Evolutionary conservation across 768 basidiomycete species (phyloP).

Genomic region (Panaeolus cyanescens): DNA sequence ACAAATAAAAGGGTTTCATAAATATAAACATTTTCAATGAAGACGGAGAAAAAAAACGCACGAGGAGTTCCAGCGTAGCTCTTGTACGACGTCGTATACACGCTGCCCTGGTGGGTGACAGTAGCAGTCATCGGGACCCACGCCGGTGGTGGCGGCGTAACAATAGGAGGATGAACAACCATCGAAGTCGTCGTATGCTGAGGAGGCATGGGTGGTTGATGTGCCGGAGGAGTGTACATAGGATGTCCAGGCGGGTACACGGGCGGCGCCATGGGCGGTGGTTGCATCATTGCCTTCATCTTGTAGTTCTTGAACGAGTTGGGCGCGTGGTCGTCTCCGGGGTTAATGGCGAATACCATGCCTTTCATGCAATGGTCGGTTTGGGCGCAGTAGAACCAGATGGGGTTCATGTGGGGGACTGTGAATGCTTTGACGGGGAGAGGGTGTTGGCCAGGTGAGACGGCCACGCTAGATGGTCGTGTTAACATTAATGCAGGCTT

Average conservation of each 20-base stretch:
- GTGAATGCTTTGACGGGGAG: slow-evolving; percentile 40
- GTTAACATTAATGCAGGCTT: neutral
- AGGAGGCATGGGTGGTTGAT: slow-evolving; percentile 4
- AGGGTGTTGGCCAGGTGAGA: slow-evolving; percentile 13
- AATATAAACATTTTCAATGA: neutral
- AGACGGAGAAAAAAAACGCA: slow-evolving; percentile 12
- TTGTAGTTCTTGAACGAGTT: slow-evolving; percentile 53
- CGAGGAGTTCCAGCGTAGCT: slow-evolving; percentile 37
- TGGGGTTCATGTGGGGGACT: slow-evolving; percentile 43
- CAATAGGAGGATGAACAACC: slow-evolving; percentile 6
- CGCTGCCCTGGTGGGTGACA: slow-evolving; percentile 30
- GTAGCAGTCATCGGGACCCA: slow-evolving; percentile 43
- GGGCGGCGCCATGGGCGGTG: neutral
- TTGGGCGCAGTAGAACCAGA: slow-evolving; percentile 64
- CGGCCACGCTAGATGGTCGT: neutral
- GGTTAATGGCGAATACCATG: slow-evolving; percentile 72
- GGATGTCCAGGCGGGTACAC: slow-evolving; percentile 16
- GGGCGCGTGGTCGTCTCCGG: slow-evolving; percentile 36
- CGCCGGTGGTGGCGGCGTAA: slow-evolving; percentile 32
- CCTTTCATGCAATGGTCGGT: slow-evolving; percentile 45
- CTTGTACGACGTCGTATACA: slow-evolving; percentile 41
- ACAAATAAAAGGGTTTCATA: neutral
- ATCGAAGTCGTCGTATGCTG: neutral
- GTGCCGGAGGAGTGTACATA: slow-evolving; percentile 14
- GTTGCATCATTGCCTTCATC: slow-evolving; percentile 42